Evolutionary conservation across 2,329 filamentous ascomycete species (phyloP).

Genomic region (Monosporascus sp.): DNA sequence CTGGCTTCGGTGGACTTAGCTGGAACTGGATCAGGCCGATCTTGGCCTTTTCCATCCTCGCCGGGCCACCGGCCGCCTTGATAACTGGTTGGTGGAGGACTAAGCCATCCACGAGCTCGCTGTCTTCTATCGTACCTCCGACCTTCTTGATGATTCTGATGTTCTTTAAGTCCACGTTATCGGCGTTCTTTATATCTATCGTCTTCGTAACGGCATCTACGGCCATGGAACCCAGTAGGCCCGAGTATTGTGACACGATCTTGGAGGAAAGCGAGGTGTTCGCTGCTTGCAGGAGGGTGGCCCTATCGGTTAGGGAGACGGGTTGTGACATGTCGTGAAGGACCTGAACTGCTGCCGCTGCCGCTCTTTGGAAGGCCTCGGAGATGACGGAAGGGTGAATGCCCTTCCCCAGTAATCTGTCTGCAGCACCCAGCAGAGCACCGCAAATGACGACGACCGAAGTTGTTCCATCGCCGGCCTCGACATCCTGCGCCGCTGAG

Average conservation of each 20-base stretch:
- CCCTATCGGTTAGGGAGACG: conserved; percentile 80
- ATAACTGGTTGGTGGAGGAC: conserved; percentile 89
- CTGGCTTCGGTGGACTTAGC: conserved; percentile 93
- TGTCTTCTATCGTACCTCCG: conserved; percentile 96
- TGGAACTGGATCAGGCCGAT: conserved; percentile 99
- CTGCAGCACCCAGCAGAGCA: conserved; percentile 87
- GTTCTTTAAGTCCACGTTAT: conserved; percentile 95
- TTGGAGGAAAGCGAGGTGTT: conserved; percentile 97
- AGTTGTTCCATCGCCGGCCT: conserved; percentile 96
- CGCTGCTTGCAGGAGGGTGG: conserved; percentile 89
- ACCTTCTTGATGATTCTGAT: conserved; percentile 97
- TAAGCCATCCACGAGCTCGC: conserved; percentile 91
- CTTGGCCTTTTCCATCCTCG: conserved; percentile 92
- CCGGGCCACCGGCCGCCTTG: conserved; percentile 87
- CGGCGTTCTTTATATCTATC: conserved; percentile 90
- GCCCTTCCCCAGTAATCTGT: conserved; percentile 83
- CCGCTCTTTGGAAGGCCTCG: conserved; percentile 93
- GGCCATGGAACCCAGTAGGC: conserved; percentile 92
- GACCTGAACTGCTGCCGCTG: conserved; percentile 79
- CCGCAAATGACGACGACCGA: conserved; percentile 98
- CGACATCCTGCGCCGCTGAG: conserved; percentile 94
- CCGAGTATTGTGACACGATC: conserved; percentile 96
- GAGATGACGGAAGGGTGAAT: conserved; percentile 98
- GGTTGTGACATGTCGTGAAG: conserved; percentile 95
- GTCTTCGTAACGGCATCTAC: conserved; percentile 94